Base-by-base conservation (phyloP, 345 rosid species). In the Salix dunnii region DNA sequence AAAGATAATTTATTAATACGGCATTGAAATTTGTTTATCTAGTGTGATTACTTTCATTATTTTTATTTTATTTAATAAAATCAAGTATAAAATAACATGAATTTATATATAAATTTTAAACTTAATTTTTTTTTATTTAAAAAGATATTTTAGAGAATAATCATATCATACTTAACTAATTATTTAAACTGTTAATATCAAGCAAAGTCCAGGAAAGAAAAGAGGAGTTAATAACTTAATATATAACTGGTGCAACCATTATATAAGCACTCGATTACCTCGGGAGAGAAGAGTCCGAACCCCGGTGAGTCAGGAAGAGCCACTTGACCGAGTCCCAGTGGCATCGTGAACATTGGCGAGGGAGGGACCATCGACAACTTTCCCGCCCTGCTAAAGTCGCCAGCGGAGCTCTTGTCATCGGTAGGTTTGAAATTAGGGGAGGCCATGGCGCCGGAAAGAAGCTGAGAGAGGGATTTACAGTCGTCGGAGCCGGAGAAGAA, bases 361-460 rank as follows among this genome's bases (percentile, higher is more conserved):
- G 91, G 83, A 48, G 88, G 88, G 1, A 82, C 48, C 33, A 86
- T 75, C 81, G 78, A 76, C 88, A 90, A 81, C 3, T 88, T 88
- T 55, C 84, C 49, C 30, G 90, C 89, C 79, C 87, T 84, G 46
- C 73, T 82, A 53, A 33, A 68, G 17, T 68, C 85, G 49, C 51
- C 80, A 13, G 76, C 82, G 33, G 83, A 76, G 70, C 66, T 70
- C 36, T 63, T 70, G 46, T 72, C 65, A 27, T 23, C 67, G 8
- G 63, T 67, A 36, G 70, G 77, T 60, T 62, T 65, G 62, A 27
- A 61, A 38, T 35, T 63, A 80, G 94, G 94, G 60, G 97, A 90
- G 73, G 89, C 77, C 88, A 89, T 85, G 78, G 97, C 94, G 61
- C 98, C 91, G n/a, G 94, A 89, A n/a, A 91, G 87, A 12, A 91